Evolutionary conservation across 331 rosid species (phyloP).

Genomic region (Spiraea crenata): DNA sequence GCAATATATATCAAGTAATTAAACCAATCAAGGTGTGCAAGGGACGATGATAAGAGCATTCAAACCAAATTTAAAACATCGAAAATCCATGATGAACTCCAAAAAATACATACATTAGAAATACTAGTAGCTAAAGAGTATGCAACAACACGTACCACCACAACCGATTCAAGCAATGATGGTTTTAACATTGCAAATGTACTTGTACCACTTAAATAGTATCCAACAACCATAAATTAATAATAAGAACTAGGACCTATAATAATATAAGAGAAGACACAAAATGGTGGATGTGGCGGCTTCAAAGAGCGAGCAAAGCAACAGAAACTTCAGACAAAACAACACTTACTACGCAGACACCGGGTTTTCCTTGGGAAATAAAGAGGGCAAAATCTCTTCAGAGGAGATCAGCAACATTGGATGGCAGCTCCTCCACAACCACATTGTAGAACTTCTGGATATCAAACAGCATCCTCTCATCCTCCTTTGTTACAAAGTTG

Average conservation of each 20-base stretch:
- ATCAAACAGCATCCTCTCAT: slow-evolving; percentile 65
- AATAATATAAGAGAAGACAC: slow-evolving; percentile 7
- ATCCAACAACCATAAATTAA: slow-evolving; percentile 9
- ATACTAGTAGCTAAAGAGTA: slow-evolving; percentile 24
- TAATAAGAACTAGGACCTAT: background rate
- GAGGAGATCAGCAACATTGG: slow-evolving; percentile 78
- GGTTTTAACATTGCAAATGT: slow-evolving; percentile 33
- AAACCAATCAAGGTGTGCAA: too few species aligned
- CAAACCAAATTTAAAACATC: background rate
- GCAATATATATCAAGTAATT: too few species aligned
- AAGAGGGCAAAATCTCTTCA: slow-evolving; percentile 44
- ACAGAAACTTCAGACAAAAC: slow-evolving; percentile 22
- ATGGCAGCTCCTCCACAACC: slow-evolving; percentile 71
- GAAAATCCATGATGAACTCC: background rate
- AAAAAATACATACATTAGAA: slow-evolving; percentile 1
- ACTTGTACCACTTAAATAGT: slow-evolving; percentile 13
- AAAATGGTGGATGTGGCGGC: background rate
- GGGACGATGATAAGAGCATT: too few species aligned
- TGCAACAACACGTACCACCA: slow-evolving; percentile 33
- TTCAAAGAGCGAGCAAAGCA: background rate
- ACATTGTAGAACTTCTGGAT: slow-evolving; percentile 83
- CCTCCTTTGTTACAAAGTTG: slow-evolving; percentile 63
- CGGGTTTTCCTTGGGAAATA: slow-evolving; percentile 6
- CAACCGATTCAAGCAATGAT: slow-evolving; percentile 25
- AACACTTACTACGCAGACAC: slow-evolving; percentile 34